These are phyloP conservation scores for Rhodocollybia butyracea DNA, from an alignment of 768 basidiomycete species.

Conservation along the genomic window DNA sequence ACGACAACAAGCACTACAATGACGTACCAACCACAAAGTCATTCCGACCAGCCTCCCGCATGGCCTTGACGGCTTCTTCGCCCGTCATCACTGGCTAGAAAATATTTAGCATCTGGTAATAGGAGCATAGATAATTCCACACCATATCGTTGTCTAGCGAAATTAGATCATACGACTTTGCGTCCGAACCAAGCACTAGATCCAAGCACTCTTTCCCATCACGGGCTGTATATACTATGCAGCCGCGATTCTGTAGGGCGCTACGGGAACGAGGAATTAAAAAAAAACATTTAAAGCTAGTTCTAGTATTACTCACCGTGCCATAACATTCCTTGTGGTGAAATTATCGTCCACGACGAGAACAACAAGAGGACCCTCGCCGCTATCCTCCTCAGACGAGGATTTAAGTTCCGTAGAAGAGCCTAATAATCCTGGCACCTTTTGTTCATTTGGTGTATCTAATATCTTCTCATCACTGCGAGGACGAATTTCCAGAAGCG, in stretches of 20 bases:
- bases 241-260: constrained; percentile 33
- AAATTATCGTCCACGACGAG: constrained; percentile 34
- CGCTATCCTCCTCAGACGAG: background rate
- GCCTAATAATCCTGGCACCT: background rate
- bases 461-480: background rate
- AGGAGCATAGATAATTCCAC: too few species aligned
- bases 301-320: constrained; percentile 14
- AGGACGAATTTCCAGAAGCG: background rate
- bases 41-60: constrained; percentile 25
- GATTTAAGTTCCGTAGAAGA: background rate
- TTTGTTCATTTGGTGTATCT: background rate
- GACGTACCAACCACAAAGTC: constrained; percentile 31
- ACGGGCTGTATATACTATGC: constrained; percentile 31
- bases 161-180: constrained; percentile 27
- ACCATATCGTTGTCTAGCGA: constrained; percentile 37
- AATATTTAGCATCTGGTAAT: too few species aligned
- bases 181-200: constrained; percentile 22
- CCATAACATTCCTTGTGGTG: constrained; percentile 24
- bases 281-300: background rate
- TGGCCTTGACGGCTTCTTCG: constrained; percentile 28
- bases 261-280: constrained; percentile 8
- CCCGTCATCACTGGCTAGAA: constrained; percentile 29
- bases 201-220: constrained; percentile 35
- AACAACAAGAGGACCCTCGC: constrained; percentile 17
- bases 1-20: constrained; percentile 8